Base-by-base conservation (phyloP, 202 grass and related monocot species). In the Schoenoplectus triqueter region DNA sequence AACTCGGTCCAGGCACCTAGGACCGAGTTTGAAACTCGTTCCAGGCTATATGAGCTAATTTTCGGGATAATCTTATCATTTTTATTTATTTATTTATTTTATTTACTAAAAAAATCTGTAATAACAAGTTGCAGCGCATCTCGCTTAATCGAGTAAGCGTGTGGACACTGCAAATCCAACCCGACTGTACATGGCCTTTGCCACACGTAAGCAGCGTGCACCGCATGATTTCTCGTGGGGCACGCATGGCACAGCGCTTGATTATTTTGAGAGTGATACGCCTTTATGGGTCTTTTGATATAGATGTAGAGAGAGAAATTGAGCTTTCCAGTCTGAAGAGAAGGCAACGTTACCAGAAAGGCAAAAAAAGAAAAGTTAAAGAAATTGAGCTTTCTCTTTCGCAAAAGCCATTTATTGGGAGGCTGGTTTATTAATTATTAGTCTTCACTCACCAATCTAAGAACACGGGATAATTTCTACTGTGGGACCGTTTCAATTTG, bases 171-270 rank as follows among this genome's bases (percentile, higher is more conserved):
- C 31, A 31, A 31, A 31, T 31, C 31, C 31, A 31, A 31, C 31
- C 31, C 31, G 31, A 31, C 31, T 31, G 31, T 31, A 78, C 13
- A 78, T n/a, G 13, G 52, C 21, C 20, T 57, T 42, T 42, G 54
- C 74, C 74, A 78, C 74, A 52, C 13, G 20, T 8, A n/a, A 78
- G 54, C 52, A 59, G 13, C 54, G 14, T 78, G 52, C 0, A 42
- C 31, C 74, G 44, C 74, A 78, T 44, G 54, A 60, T 78, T 78
- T 59, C 2, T 78, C 42, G 5, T 60, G 74, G 73, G 54, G 52
- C 74, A 17, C 74, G 60, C 54, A 60, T 78, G 74, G 6, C 22
- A 60, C 6, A 39, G 1, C 45, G 5, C 18, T n/a, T 74, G 11
- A 5, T 41, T n/a, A 48, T 41, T 19, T 13, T 21, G 6, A 73